Evolutionary conservation across 306 rosid species (phyloP), one percentile per base, ranked within the genome.

Genomic region (Quillaja saponaria): DNA sequence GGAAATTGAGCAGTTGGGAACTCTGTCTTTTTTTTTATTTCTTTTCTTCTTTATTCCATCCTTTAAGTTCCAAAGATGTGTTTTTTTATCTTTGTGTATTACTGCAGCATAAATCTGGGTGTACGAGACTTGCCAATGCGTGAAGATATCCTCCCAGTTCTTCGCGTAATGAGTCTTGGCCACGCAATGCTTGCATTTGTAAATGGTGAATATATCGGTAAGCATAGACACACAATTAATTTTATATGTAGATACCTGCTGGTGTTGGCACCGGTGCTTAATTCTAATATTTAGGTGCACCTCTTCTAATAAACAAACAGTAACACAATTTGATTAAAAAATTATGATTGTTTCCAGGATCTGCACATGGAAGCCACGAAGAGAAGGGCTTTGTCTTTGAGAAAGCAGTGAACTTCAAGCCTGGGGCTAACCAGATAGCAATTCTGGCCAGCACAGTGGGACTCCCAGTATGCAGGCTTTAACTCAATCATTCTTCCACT

Each of bases 81-180:
- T 17, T 34, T 20, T 7, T 11, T 47, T 41, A 57, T 2, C 10
- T 39, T 39, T 39, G 12, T 13, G 16, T 60, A 34, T 67, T 49
- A 41, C 16, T 79, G 45, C 76, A 91, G 96, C 76, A 61, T 92
- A 8, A 78, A 77, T 1, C 71, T 92, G 69, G 57, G 34, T 15
- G 62, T 20, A 7, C 49, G 28, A 35, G 95, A 86, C 67, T 25
- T 92, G 68, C 79, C 90, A 17, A 64, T 15, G 74, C 80, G 78
- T 64, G 18, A 3, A 0, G 80, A 56, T 17, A 70, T 64, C 11
- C 3, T 12, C 8, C 90, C 99, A 2, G 67, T 82, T 58, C 12
- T 92, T 42, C 84, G 82, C 8, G 37, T 89, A 39, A 3, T 75
- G 45, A 89, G 91, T 65, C 87, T 79, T 18, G 99, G 99, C 16